Conservation (phyloP, 2,329 filamentous ascomycete species). For the Trichothecium sympodiale region DNA sequence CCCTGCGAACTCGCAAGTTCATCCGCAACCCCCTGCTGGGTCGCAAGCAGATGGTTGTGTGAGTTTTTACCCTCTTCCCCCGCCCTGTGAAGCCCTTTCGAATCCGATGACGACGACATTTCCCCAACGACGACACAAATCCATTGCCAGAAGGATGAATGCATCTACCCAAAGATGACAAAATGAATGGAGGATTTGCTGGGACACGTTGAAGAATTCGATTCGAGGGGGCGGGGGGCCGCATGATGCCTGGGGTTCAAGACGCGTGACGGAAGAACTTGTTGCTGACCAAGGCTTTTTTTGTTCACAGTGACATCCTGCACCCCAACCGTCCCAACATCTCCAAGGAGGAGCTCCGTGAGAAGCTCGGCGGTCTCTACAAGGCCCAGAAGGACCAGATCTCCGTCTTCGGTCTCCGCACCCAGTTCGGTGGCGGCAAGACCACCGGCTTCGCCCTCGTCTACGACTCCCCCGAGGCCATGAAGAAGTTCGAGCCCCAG, state of each 20-base stretch:
- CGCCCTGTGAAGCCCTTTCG: not conserved
- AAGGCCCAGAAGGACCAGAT: constrained; percentile 97
- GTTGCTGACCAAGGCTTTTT: constrained; percentile 8
- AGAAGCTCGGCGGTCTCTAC: constrained; percentile 91
- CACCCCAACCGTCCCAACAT: constrained; percentile 98
- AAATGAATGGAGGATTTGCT: not conserved
- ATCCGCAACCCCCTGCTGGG: constrained; percentile 98
- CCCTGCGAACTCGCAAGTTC: constrained; percentile 98
- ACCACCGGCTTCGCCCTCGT: constrained; percentile 97
- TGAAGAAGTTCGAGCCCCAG: constrained; percentile 99
- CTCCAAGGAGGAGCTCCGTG: constrained; percentile 96
- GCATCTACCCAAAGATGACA: not conserved
- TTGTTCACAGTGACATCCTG: constrained; percentile 76
- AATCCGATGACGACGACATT: constrained; percentile 4
- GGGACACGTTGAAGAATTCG: not conserved
- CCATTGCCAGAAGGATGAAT: not conserved
- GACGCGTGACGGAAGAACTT: not conserved
- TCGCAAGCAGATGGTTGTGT: constrained; percentile 99
- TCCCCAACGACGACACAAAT: not conserved
- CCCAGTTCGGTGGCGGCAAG: constrained; percentile 99
- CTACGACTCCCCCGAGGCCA: constrained; percentile 95
- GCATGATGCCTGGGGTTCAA: not conserved
- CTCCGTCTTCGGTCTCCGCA: constrained; percentile 96
- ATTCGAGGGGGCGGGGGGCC: not conserved
- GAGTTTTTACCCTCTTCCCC: constrained; percentile 37